Evolutionary conservation across 805 yeast species (phyloP), one percentile per base, ranked within the genome.

Genomic region (Starmerella bombi): DNA sequence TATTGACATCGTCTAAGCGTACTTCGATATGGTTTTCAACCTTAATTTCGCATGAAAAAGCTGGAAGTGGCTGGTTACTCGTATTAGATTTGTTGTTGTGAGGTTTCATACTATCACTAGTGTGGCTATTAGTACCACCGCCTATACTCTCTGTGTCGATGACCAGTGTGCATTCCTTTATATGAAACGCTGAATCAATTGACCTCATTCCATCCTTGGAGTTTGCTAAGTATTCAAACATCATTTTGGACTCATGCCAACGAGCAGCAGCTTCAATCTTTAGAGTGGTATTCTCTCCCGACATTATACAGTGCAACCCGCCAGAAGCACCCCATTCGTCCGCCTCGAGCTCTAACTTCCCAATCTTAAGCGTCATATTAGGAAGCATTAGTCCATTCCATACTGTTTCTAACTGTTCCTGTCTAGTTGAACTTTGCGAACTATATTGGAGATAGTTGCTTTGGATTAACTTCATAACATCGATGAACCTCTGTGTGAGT

Each of bases 191-290:
- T 6, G 37, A 38, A 3, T 38, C 41, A 22, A 38, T 19, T n/a
- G 37, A 8, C 17, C 16, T 20, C 18, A 38, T 22, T 5, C 35
- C 31, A 16, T 38, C 34, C 6, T 8, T 19, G 3, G 41, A 33
- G 34, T 20, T 20, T 5, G 41, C 41, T 10, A 18, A 19, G 7
- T 33, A 5, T 25, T 38, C 41, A 16, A 33, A 27, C 4, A 14
- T 14, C 16, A 25, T 15, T 10, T 31, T 17, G 2, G 22, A 8
- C 9, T 23, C 16, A 4, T n/a, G 9, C 8, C 18, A 34, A 8
- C 21, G 22, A 8, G 23, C 25, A 6, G 5, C 16, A 2, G 23
- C 16, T 25, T n/a, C 22, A 4, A 29, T 37, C 18, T 23, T 25
- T 4, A 38, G 9, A 18, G 30, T 31, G 4, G 41, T 35, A 12